Evolutionary conservation across 768 basidiomycete species (phyloP).

Genomic region (Calvatia gigantea): DNA sequence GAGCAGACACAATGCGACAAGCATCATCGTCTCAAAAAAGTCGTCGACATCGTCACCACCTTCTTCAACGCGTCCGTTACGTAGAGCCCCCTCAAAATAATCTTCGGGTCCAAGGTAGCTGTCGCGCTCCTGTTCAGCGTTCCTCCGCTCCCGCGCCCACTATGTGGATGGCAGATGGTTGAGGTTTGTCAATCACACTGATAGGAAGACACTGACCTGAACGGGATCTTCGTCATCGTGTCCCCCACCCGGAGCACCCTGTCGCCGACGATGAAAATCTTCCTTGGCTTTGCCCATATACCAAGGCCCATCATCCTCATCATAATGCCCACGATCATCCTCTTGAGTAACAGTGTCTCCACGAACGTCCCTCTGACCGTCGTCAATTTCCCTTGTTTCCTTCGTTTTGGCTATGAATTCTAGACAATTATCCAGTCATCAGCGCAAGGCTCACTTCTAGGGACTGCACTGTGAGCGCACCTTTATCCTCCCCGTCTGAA

Average conservation of each 20-base stretch:
- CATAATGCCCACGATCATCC: constrained; percentile 30
- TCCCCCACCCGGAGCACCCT: constrained; percentile 28
- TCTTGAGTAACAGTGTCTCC: constrained; percentile 26
- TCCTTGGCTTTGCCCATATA: constrained; percentile 82
- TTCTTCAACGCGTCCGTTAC: constrained; percentile 58
- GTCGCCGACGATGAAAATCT: constrained; percentile 61
- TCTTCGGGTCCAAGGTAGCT: constrained; percentile 79
- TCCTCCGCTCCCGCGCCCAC: constrained; percentile 78
- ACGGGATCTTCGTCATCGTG: constrained; percentile 69
- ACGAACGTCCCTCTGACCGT: constrained; percentile 25
- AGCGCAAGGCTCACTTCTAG: neutral
- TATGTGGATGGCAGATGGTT: constrained; percentile 22
- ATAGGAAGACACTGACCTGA: constrained; percentile 41
- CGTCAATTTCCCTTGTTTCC: constrained; percentile 39
- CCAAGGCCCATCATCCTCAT: constrained; percentile 70
- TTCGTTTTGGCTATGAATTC: constrained; percentile 18
- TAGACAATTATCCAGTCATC: neutral
- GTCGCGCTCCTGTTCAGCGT: constrained; percentile 69
- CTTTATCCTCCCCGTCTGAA: constrained; percentile 46
- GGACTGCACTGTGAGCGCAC: constrained; percentile 19
- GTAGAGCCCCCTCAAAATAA: constrained; percentile 68
- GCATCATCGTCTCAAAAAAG: constrained; percentile 74
- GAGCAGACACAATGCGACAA: constrained; percentile 67
- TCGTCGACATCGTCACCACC: constrained; percentile 54
- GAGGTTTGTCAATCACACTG: neutral